These are phyloP conservation scores for Orbilia javanica DNA, from an alignment of 2,329 filamentous ascomycete genomes.

Conservation along the genomic window DNA sequence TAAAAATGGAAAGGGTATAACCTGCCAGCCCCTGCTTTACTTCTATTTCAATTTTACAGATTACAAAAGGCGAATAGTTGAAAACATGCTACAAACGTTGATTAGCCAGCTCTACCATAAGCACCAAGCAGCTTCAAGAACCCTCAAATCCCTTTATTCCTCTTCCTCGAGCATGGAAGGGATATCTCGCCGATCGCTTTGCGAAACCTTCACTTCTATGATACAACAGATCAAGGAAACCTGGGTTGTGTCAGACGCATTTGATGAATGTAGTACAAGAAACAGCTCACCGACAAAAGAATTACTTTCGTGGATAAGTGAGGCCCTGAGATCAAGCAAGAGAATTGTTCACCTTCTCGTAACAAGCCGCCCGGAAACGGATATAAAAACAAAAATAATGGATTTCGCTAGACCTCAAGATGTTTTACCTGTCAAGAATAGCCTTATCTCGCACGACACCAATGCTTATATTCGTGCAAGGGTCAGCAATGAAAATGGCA, in stretches of 20 bases:
- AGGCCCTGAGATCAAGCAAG: neutral
- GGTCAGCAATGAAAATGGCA: conserved; percentile 57
- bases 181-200: conserved; percentile 60
- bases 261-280: conserved; percentile 62
- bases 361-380: neutral
- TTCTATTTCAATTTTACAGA: conserved; percentile 67
- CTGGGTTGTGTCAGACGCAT: conserved; percentile 63
- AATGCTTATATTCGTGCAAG: neutral
- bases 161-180: conserved; percentile 59
- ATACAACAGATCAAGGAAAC: conserved; percentile 60
- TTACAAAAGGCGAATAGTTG: conserved; percentile 63
- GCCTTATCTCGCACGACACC: conserved; percentile 9
- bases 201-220: conserved; percentile 60
- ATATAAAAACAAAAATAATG: neutral
- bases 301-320: neutral
- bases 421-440: neutral
- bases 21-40: conserved; percentile 57
- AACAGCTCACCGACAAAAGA: neutral
- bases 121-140: neutral
- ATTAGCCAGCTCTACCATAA: conserved; percentile 47
- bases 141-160: neutral
- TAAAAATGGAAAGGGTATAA: neutral
- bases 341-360: neutral
- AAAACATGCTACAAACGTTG: conserved; percentile 65
- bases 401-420: neutral